phyloP scores from a whole-genome alignment of 768 basidiomycete species.

The Chalciporus pseudorubinellus region DNA sequence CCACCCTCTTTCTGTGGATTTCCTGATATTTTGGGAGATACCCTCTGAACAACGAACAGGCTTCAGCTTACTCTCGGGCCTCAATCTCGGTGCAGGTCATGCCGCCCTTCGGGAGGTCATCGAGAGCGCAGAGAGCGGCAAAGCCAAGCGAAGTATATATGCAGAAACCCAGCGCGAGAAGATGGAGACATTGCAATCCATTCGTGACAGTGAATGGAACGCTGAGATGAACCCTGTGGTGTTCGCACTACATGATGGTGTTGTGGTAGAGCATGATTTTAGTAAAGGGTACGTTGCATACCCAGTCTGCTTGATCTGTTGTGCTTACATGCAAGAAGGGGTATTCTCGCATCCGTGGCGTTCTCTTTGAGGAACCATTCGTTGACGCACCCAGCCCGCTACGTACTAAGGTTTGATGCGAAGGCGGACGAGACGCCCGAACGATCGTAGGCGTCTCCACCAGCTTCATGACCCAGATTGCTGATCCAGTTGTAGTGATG shows the following conservation, averaged over 20 bases:
- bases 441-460: conserved; percentile 18
- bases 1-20: conserved; percentile 67
- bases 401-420: conserved; percentile 48
- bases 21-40: conserved; percentile 76
- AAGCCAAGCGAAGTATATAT: conserved; percentile 82
- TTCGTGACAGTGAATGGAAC: conserved; percentile 75
- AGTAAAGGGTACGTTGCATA: conserved; percentile 54
- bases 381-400: conserved; percentile 55
- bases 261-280: conserved; percentile 61
- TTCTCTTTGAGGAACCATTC: conserved; percentile 75
- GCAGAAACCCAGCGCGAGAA: conserved; percentile 84
- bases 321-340: conserved; percentile 44
- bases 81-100: conserved; percentile 67
- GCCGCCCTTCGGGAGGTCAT: conserved; percentile 63
- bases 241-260: conserved; percentile 46
- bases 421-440: conserved; percentile 20
- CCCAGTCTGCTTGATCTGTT: not conserved
- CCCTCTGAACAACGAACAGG: conserved; percentile 60
- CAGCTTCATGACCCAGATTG: not conserved
- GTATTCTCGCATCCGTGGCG: conserved; percentile 44
- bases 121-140: conserved; percentile 55
- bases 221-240: conserved; percentile 72
- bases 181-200: conserved; percentile 59
- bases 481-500: conserved; percentile 33
- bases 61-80: conserved; percentile 53